These are phyloP conservation scores for Citrus hindsii DNA, from an alignment of 345 rosid species.

Conservation along the genomic window DNA sequence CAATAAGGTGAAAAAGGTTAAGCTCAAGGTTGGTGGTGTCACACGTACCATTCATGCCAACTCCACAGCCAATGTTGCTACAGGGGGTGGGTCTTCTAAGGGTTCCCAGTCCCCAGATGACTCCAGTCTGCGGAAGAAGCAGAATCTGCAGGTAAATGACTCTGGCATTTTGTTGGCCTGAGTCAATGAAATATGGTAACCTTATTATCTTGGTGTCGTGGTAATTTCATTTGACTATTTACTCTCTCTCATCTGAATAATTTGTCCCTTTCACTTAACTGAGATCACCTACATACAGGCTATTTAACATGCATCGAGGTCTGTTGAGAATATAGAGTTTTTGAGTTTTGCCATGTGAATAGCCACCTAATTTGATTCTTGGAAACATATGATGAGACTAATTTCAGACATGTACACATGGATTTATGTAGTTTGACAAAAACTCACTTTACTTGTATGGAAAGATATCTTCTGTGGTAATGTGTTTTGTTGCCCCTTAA, in stretches of 20 bases:
- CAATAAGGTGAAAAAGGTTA: conserved; percentile 60
- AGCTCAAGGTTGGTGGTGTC: conserved; percentile 64
- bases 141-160: conserved; percentile 44
- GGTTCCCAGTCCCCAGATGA: conserved; percentile 32
- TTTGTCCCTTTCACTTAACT: neutral
- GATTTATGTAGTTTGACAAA: conserved; percentile 10
- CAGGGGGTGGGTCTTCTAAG: conserved; percentile 45
- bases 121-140: conserved; percentile 30
- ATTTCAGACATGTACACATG: conserved; percentile 7
- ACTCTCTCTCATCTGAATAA: neutral
- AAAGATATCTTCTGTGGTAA: conserved; percentile 22
- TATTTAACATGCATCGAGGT: neutral
- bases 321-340: neutral
- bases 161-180: conserved; percentile 7
- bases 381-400: neutral
- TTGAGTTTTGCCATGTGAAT: neutral
- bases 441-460: conserved; percentile 19
- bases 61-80: conserved; percentile 43
- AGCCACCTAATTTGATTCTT: neutral
- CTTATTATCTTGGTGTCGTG: neutral
- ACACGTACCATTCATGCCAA: conserved; percentile 47
- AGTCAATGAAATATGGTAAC: neutral
- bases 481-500: conserved; percentile 5
- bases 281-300: neutral
- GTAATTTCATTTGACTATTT: neutral